Evolutionary conservation across 2,329 filamentous ascomycete species (phyloP).

Genomic region (Monilinia aucupariae): DNA sequence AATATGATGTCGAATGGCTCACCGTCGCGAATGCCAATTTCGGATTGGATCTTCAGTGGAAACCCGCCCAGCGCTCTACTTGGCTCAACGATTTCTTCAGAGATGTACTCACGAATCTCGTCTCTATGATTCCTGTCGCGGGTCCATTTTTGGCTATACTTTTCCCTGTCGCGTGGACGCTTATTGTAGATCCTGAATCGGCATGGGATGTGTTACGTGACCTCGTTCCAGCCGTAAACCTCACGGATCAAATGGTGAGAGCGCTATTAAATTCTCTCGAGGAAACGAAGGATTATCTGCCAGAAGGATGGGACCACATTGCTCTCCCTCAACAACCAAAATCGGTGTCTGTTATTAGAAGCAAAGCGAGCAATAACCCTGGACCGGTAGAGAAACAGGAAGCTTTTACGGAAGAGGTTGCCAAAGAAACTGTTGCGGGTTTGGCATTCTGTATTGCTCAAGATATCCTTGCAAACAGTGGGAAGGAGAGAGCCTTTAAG

Average conservation of each 20-base stretch:
- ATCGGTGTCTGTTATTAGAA: background rate
- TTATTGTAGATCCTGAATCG: background rate
- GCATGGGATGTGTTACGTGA: background rate
- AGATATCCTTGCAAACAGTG: background rate
- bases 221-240: background rate
- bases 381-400: background rate
- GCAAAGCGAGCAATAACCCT: background rate
- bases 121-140: background rate
- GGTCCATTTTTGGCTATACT: background rate
- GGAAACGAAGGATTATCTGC: background rate
- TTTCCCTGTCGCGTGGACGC: background rate
- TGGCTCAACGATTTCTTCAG: constrained; percentile 1
- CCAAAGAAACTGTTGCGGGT: background rate
- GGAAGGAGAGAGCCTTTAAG: background rate
- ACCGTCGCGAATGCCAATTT: background rate
- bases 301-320: background rate
- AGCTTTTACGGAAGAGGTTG: background rate
- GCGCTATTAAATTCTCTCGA: background rate
- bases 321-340: background rate
- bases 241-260: constrained; percentile 5
- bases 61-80: background rate
- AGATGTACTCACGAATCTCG: background rate
- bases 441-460: constrained; percentile 1
- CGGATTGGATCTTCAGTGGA: background rate
- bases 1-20: background rate